Base-by-base conservation (phyloP, 2,329 filamentous ascomycete species). In the Paracorniculantispora psalliotae region DNA sequence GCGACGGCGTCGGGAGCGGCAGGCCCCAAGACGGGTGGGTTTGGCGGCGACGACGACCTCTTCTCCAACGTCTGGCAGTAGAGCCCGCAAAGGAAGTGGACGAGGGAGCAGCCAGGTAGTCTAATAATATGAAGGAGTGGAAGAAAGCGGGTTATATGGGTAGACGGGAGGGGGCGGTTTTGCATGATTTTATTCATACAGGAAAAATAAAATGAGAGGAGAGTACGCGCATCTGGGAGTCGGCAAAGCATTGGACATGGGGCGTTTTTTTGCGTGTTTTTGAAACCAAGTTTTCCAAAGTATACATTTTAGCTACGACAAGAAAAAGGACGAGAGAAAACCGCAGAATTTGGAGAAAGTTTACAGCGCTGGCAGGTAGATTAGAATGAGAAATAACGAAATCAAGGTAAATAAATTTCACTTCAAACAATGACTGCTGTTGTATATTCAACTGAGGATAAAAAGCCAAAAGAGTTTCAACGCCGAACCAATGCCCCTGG, bases 21-120 rank as follows among this genome's bases (percentile, higher is more conserved):
- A 15, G n/a, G n/a, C n/a, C 74, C 80, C 51, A 83, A 89, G 74
- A 77, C 86, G 35, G 76, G 80, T 23, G 83, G 83, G 15, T 84
- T 87, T 65, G 86, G 83, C 21, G 84, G 81, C 56, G 86, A 84
- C 57, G 93, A 97, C 64, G 93, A 97, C 76, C 73, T 97, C 67
- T 97, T 97, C 74, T 92, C 89, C 33, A 97, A 97, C 73, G 93
- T 97, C 52, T 97, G 93, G 93, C 84, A 92, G 76, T 97, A 74
- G 69, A 59, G n/a, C 30, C 28, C 26, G 19, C 17, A 26, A 30
- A 61, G 17, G 41, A 37, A 13, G 28, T 44, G 33, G 44, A 15
- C 19, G 19, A 37, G 26, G 15, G 41, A 9, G 21, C 19, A 19
- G 30, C 43, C 19, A 19, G 30, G 13, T 25, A n/a, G 39, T 44